These are phyloP conservation scores for Ceratopteris richardii DNA, from an alignment of 75 land plant species.

Conservation along the genomic window DNA sequence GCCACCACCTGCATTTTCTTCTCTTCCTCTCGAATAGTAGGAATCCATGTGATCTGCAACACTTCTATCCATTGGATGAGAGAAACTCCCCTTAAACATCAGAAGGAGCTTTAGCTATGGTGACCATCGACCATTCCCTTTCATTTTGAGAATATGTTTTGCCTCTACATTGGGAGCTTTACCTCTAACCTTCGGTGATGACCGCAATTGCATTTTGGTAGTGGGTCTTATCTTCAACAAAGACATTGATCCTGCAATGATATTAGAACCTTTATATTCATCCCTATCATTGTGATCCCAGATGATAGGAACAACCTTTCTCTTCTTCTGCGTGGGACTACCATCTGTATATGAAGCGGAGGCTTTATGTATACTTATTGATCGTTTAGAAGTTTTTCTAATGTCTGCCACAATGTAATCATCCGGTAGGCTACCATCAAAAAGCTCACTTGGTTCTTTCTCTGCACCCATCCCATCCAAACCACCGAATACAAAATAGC, in stretches of 20 bases:
- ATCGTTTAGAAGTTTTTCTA: not conserved
- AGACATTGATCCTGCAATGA: not conserved
- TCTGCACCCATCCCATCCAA: slow-evolving; percentile 17
- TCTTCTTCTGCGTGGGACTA: slow-evolving; percentile 29
- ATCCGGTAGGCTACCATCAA: slow-evolving; percentile 69
- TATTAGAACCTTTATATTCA: not conserved
- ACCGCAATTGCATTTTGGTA: no score
- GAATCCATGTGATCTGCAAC: not conserved
- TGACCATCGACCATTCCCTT: no score
- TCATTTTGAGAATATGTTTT: no score
- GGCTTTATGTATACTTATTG: not conserved
- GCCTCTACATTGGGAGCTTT: no score
- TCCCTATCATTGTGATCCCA: slow-evolving; percentile 78
- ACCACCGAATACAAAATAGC: no score
- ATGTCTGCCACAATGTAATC: slow-evolving; percentile 5
- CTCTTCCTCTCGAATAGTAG: not conserved
- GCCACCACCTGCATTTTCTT: not conserved
- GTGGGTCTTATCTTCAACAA: not conserved
- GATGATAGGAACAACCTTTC: slow-evolving; percentile 78
- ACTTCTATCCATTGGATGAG: not conserved
- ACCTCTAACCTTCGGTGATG: not conserved
- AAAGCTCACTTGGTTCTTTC: slow-evolving; percentile 67
- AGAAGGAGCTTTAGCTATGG: not conserved
- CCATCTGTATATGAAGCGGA: no score
- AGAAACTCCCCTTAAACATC: not conserved